phyloP scores from a whole-genome alignment of 1,139 yeast species.

The Arxiozyma heterogenica region DNA sequence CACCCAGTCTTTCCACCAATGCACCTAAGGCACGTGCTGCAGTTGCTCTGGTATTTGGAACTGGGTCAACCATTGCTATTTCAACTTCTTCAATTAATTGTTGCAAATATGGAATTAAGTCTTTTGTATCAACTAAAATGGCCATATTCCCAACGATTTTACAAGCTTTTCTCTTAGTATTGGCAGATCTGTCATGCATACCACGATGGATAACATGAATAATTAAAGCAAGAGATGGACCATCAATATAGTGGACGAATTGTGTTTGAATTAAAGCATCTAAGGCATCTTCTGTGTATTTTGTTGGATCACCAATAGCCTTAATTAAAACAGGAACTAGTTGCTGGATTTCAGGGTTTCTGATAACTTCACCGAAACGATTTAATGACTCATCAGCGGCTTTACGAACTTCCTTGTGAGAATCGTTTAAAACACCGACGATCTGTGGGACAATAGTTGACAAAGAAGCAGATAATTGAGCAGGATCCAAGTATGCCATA shows the following conservation, averaged over 20 bases:
- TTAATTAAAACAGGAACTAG: constrained; percentile 81
- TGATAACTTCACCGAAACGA: constrained; percentile 90
- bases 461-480: constrained; percentile 81
- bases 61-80: constrained; percentile 96
- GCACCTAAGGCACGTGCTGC: constrained; percentile 98
- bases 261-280: constrained; percentile 83
- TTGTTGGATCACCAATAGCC: constrained; percentile 95
- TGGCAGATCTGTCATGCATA: constrained; percentile 86
- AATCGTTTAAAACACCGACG: constrained; percentile 87
- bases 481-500: constrained; percentile 95
- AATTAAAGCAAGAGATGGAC: constrained; percentile 91
- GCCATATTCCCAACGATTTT: constrained; percentile 99
- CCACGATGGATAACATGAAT: constrained; percentile 94
- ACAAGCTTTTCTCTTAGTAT: constrained; percentile 87
- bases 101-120: constrained; percentile 73
- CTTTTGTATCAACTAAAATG: constrained; percentile 80
- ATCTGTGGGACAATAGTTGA: constrained; percentile 91
- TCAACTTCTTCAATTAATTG: constrained; percentile 76
- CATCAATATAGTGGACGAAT: constrained; percentile 95
- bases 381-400: constrained; percentile 88
- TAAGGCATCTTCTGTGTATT: constrained; percentile 76
- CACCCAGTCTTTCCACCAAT: constrained; percentile 91
- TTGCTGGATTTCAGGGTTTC: constrained; percentile 92
- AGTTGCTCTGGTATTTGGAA: constrained; percentile 92
- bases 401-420: constrained; percentile 92